phyloP scores from a whole-genome alignment of 148 eudicot genomes.

The Spergularia marina region DNA sequence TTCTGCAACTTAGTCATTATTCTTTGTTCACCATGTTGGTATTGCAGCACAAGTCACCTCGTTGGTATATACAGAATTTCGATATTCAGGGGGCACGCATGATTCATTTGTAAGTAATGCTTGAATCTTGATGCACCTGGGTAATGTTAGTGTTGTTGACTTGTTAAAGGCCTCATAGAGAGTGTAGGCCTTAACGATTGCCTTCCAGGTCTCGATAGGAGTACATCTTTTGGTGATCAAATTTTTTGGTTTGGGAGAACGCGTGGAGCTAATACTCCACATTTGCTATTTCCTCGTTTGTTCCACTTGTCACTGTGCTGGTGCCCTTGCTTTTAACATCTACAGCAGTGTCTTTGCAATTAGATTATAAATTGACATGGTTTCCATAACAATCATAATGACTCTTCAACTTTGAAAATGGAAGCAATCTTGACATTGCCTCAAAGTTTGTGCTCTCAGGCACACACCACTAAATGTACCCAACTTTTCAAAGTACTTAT shows the following conservation, averaged over 20 bases:
- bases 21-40: constrained; percentile 5
- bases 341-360: neutral
- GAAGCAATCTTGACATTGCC: no score
- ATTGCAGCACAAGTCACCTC: constrained; percentile 72
- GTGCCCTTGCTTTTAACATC: neutral
- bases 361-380: no score
- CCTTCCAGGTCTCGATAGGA: no score
- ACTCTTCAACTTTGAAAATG: neutral
- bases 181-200: no score
- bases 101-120: constrained; percentile 85
- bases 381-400: neutral
- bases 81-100: constrained; percentile 49
- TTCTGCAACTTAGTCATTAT: neutral
- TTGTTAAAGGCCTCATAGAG: no score
- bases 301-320: no score
- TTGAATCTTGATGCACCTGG: no score
- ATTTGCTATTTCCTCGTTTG: neutral
- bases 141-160: no score
- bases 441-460: no score
- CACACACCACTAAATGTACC: neutral
- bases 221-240: no score
- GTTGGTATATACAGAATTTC: constrained; percentile 85
- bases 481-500: neutral
- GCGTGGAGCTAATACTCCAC: no score
- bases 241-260: no score